phyloP scores from a whole-genome alignment of 1,139 yeast species.

The Pichia sp. region DNA sequence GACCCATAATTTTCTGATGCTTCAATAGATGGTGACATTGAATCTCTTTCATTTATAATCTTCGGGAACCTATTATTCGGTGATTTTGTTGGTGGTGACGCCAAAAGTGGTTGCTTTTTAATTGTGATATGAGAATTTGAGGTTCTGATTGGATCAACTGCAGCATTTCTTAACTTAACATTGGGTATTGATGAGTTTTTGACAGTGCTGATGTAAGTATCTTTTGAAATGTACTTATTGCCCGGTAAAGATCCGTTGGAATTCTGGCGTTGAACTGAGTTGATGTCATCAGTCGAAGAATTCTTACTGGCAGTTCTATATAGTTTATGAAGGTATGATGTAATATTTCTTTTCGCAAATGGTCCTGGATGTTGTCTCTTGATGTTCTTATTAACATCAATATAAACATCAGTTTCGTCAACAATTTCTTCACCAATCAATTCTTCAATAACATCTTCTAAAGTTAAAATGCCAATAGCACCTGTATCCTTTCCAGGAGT shows the following conservation, averaged over 20 bases:
- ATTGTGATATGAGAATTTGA: slow-evolving; percentile 64
- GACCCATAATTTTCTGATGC: slow-evolving; percentile 32
- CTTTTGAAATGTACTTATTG: slow-evolving; percentile 9
- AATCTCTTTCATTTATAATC: background rate
- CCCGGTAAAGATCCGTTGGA: background rate
- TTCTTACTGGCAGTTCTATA: slow-evolving; percentile 12
- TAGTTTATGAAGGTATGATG: slow-evolving; percentile 59
- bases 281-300: slow-evolving; percentile 1
- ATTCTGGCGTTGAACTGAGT: background rate
- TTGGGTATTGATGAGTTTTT: slow-evolving; percentile 17
- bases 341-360: slow-evolving; percentile 61
- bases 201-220: slow-evolving; percentile 11
- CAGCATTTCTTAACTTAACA: slow-evolving; percentile 60
- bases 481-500: slow-evolving; percentile 85
- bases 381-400: slow-evolving; percentile 83
- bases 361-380: slow-evolving; percentile 84
- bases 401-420: slow-evolving; percentile 93
- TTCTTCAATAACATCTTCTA: slow-evolving; percentile 96
- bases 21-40: background rate
- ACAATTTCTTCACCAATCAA: slow-evolving; percentile 96
- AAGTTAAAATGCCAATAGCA: slow-evolving; percentile 83
- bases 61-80: background rate
- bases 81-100: slow-evolving; percentile 1
- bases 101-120: slow-evolving; percentile 40
- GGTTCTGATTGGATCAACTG: slow-evolving; percentile 74